Evolutionary conservation across 2,329 filamentous ascomycete species (phyloP).

Genomic region (Claviceps fusiformis): DNA sequence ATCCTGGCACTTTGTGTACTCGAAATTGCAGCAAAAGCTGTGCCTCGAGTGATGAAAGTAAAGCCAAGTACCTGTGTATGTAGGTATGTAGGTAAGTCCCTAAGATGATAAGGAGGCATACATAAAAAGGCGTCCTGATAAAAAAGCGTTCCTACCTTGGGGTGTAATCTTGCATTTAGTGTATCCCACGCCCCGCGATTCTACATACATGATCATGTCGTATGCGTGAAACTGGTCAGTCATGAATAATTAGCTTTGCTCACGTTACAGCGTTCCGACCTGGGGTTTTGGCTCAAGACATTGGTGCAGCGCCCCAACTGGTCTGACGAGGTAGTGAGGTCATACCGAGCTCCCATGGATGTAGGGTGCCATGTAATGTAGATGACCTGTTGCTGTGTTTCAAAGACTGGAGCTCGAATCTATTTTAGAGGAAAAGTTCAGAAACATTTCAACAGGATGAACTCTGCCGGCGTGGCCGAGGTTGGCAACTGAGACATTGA

Average conservation of each 20-base stretch:
- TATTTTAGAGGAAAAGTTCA: not conserved
- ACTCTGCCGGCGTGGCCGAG: not conserved
- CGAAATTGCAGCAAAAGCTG: too few relatives aligned
- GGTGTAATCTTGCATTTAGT: not conserved
- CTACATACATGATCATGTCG: not conserved
- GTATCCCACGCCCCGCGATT: not conserved
- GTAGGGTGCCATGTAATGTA: not conserved
- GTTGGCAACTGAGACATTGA: conserved; percentile 3
- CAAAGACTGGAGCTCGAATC: not conserved
- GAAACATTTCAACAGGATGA: not conserved
- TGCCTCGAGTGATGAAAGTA: too few relatives aligned
- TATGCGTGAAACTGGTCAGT: not conserved
- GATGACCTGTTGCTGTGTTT: not conserved
- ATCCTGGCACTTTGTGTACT: not conserved
- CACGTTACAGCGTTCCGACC: not conserved
- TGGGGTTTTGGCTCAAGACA: not conserved
- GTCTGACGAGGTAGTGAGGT: not conserved
- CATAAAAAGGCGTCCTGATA: not conserved
- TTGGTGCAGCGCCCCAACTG: not conserved
- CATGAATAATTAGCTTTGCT: not conserved
- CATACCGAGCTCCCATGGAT: not conserved
- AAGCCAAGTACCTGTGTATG: too few relatives aligned
- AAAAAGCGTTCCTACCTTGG: not conserved
- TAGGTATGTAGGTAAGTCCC: too few relatives aligned
- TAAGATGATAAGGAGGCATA: too few relatives aligned